These are phyloP conservation scores for Aurantiochytrium sp. DNA, from an alignment of 108 stramenopile species.

Conservation along the genomic window DNA sequence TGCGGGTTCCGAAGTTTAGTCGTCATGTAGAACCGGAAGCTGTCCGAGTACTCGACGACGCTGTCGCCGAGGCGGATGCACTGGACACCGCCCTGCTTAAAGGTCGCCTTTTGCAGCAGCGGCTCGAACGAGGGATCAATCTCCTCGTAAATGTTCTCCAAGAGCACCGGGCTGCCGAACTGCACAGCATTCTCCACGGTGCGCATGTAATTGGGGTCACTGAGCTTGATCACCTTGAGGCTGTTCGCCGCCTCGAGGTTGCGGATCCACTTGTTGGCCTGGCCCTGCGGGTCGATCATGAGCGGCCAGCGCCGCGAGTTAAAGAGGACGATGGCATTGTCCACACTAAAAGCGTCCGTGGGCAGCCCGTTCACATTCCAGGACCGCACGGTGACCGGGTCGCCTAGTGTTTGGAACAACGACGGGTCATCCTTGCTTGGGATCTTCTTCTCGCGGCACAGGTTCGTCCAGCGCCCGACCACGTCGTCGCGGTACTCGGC, in stretches of 20 bases:
- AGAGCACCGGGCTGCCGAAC: conserved; percentile 60
- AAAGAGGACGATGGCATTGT: conserved; percentile 62
- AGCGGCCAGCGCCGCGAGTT: conserved; percentile 65
- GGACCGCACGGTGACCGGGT: conserved; percentile 54
- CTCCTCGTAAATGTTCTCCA: conserved; percentile 64
- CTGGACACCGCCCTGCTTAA: conserved; percentile 57
- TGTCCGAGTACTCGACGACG: conserved; percentile 53
- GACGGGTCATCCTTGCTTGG: conserved; percentile 40
- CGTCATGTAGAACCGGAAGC: conserved; percentile 50
- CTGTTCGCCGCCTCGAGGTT: conserved; percentile 51
- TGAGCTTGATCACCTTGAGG: conserved; percentile 58
- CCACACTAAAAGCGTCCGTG: conserved; percentile 56
- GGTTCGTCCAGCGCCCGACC: conserved; percentile 46
- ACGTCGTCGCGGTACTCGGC: conserved; percentile 51
- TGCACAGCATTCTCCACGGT: conserved; percentile 60
- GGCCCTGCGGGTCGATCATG: conserved; percentile 63
- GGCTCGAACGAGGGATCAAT: conserved; percentile 62
- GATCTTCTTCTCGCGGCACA: conserved; percentile 43
- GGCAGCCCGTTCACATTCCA: conserved; percentile 64
- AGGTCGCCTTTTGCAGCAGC: conserved; percentile 53
- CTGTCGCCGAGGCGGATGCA: conserved; percentile 60
- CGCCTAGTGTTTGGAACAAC: conserved; percentile 48
- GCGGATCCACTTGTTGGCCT: conserved; percentile 60
- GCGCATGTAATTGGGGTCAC: conserved; percentile 57
- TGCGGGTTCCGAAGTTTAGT: conserved; percentile 53